Base-by-base conservation (phyloP, 352 stramenopile genomes). In the Pythium diclinum region DNA sequence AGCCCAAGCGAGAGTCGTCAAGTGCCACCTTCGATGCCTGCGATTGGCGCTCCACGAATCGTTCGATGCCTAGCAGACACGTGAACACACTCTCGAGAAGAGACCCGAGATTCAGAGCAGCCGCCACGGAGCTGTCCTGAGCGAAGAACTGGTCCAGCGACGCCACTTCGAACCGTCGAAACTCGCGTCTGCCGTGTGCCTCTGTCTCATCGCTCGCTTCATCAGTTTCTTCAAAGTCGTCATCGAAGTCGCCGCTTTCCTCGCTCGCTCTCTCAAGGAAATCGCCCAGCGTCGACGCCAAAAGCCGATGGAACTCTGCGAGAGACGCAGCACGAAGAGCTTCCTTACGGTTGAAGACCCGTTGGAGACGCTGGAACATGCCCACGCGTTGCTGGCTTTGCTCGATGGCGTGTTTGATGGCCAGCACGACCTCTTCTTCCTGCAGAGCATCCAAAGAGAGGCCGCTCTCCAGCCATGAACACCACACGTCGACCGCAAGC, bases 401-500 rank as follows among this genome's bases (percentile, higher is more conserved):
- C 16, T 71, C 42, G 16, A 71, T 33, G 3, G 65, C 59, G 47
- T 71, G 53, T 19, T 63, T 71, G 21, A 67, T 71, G 0, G 65
- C 65, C 5, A 67, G 34, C 11, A 71, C 53, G 0, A 59, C 62
- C 61, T 71, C 59, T 71, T 91, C 81, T 70, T 92, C 81, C 72
- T 94, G 83, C 40, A 79, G 70, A 8, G 76, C 71, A 61, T 85
- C 83, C 10, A 91, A 79, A 30, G 34, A 28, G 3, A 88, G 56
- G 0, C 47, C 54, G 2, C 71, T 56, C 14, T 89, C 71, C 19
- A 94, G 48, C 76, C 83, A 90, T 32, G 69, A 71, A 63, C 85
- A 92, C 85, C 83, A 92, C 36, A 92, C 67, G 13, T 86, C 73
- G 33, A 94, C 73, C 25, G 81, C 81, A 46, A 90, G 85, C 21